Evolutionary conservation across 345 rosid species (phyloP), one percentile per base, ranked within the genome.

Genomic region (Pistacia atlantica): DNA sequence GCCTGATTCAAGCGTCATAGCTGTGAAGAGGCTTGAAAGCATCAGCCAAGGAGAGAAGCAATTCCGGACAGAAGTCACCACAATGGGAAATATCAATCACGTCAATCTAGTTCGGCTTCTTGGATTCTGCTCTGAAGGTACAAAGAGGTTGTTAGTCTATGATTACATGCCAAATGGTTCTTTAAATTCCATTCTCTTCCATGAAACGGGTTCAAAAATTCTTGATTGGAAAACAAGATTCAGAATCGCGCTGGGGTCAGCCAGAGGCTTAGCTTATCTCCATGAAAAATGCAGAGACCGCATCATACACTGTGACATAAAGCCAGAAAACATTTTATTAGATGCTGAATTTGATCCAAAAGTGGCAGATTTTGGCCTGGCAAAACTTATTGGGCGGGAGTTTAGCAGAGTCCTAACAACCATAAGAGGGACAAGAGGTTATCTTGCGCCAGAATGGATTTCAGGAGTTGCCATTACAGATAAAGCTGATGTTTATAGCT

Each of bases 21-120:
- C 93, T 1, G 95, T 93, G 82, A 93, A 93, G 86, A 89, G 88
- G 83, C 97, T 93, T 2, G 92, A 90, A 58, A 64, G 94, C 80
- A 79, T 91, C 20, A 85, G 80, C 77, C 97, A 88, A 83, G 95
- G 97, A 3, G 95, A 92, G 71, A 75, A 75, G 71, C 78, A 75
- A 75, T 75, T 75, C 65, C 63, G 78, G 14, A 11, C 71, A 16
- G 78, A 75, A 52, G 71, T 75, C 31, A 75, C 52, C 42, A 33
- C 78, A 2, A 55, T 75, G 25, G 72, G 71, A 20, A 65, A 6
- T 2, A 67, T 75, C 56, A 72, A 75, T 18, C 78, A 75, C 6
- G 52, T 75, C 12, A 67, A 75, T 60, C 78, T 75, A 3, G 66
- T 75, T 4, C 72, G 72, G 20, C 66, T 75, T 11, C 6, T n/a